Evolutionary conservation across 1,284 basidiomycete species (phyloP), one percentile per base, ranked within the genome.

Genomic region (Cutaneotrichosporon dermatis): DNA sequence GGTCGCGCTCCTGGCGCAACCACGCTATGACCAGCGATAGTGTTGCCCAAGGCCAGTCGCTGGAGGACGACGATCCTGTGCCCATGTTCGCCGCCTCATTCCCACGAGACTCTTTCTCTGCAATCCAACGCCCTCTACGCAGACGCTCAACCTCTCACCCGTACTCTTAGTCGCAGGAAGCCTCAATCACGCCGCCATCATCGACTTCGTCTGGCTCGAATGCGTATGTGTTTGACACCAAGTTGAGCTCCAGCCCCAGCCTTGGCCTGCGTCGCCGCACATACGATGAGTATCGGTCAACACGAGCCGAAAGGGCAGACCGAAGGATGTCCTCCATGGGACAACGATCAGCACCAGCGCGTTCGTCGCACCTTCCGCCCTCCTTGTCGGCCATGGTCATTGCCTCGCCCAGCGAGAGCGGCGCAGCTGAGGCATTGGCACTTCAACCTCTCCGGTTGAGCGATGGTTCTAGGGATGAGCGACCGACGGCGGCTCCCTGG

Each of bases 341-440:
- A 33, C 34, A 9, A 6, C 33, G 13, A 13, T 49, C 33, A 35
- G 33, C 33, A 4, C 46, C 46, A 5, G 34, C 25, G n/a, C 42
- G 33, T 41, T 37, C 16, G n/a, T 45, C 49, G n/a, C 55, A 43
- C 39, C 49, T 51, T n/a, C 16, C 55, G 16, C 40, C 43, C 12
- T 25, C 48, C 13, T 4, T 43, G 34, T 33, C 49, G 34, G 35
- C 36, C 35, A 36, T 57, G 35, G 55, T 37, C 4, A 39, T 51
- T 12, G 13, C 11, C 33, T 49, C 46, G 11, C 46, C 46, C 4
- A 35, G 12, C 6, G 34, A 49, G 8, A 49, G 34, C 6, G 10
- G 46, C 6, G 46, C 46, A 5, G 33, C 34, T 4, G 46, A 49
- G 8, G 46, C 46, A 6, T n/a, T 13, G 10, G 34, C 46, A 3